These are phyloP conservation scores for Trematosphaeria pertusa DNA, from an alignment of 2,329 filamentous ascomycete species.

Conservation along the genomic window DNA sequence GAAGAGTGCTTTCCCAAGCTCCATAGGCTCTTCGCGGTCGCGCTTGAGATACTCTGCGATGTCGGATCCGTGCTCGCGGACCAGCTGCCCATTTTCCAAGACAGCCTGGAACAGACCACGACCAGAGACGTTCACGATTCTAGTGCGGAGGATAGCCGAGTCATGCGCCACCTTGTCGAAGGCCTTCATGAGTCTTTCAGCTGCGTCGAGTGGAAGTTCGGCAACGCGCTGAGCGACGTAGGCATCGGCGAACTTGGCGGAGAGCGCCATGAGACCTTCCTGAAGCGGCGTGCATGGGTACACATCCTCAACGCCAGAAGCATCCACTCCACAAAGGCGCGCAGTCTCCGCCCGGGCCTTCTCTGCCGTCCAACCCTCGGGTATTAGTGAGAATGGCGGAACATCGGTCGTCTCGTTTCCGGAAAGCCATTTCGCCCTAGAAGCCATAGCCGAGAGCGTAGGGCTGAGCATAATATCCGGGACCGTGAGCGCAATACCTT, in stretches of 20 bases:
- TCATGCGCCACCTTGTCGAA: slow-evolving; percentile 44
- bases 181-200: slow-evolving; percentile 42
- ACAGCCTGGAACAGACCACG: slow-evolving; percentile 50
- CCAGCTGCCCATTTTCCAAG: slow-evolving; percentile 37
- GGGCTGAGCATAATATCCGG: slow-evolving; percentile 62
- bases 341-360: slow-evolving; percentile 48
- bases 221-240: slow-evolving; percentile 50
- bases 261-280: slow-evolving; percentile 51
- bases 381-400: slow-evolving; percentile 43
- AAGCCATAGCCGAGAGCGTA: slow-evolving; percentile 56
- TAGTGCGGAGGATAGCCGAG: slow-evolving; percentile 49
- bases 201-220: slow-evolving; percentile 38
- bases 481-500: slow-evolving; percentile 60
- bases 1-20: slow-evolving; percentile 48
- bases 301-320: slow-evolving; percentile 44
- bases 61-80: slow-evolving; percentile 36
- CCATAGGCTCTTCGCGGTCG: slow-evolving; percentile 46
- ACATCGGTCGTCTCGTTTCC: slow-evolving; percentile 29
- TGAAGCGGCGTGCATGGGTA: slow-evolving; percentile 53
- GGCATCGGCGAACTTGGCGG: slow-evolving; percentile 43
- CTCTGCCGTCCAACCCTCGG: slow-evolving; percentile 31
- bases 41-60: slow-evolving; percentile 42
- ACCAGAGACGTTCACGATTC: slow-evolving; percentile 46
- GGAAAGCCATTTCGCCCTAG: slow-evolving; percentile 31
- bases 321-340: slow-evolving; percentile 35